Percentiles rank a stretch among this genome's conserved stretches.
Conservation (phyloP, 768 basidiomycete genomes). For the Podaxis sp. region DNA sequence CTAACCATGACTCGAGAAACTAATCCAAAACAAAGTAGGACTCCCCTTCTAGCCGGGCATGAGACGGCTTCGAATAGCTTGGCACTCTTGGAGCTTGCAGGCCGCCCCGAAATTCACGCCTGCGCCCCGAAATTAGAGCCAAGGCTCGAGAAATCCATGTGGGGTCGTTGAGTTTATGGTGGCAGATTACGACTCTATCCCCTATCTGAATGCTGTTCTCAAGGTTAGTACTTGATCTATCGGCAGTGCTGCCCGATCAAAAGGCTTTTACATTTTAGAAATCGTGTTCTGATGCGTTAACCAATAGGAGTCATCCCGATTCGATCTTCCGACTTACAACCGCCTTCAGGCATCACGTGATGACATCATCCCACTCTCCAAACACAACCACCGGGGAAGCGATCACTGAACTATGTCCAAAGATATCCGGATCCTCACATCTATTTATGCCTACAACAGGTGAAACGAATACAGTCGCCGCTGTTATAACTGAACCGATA, state of each 20-base stretch:
- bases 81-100: conserved; percentile 55
- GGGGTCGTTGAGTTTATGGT: conserved; percentile 38
- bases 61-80: conserved; percentile 59
- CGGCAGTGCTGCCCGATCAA: background rate
- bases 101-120: conserved; percentile 45
- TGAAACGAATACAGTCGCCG: conserved; percentile 13
- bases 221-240: conserved; percentile 27
- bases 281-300: background rate
- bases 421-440: conserved; percentile 46
- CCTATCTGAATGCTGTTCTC: conserved; percentile 42
- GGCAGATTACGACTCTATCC: conserved; percentile 47
- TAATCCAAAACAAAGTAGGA: conserved; percentile 33
- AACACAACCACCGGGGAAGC: conserved; percentile 41
- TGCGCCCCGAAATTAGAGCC: conserved; percentile 56
- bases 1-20: conserved; percentile 29
- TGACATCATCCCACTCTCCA: conserved; percentile 55
- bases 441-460: conserved; percentile 55
- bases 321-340: conserved; percentile 50
- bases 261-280: background rate
- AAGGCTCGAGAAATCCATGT: conserved; percentile 29
- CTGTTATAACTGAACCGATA: too few relatives aligned
- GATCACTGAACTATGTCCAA: conserved; percentile 39
- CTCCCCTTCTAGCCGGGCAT: conserved; percentile 46
- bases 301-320: conserved; percentile 45
- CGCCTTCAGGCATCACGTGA: conserved; percentile 48